Percentiles rank a stretch among this genome's conserved stretches.
Conservation (phyloP, 306 rosid species). For the Glycine soja region DNA sequence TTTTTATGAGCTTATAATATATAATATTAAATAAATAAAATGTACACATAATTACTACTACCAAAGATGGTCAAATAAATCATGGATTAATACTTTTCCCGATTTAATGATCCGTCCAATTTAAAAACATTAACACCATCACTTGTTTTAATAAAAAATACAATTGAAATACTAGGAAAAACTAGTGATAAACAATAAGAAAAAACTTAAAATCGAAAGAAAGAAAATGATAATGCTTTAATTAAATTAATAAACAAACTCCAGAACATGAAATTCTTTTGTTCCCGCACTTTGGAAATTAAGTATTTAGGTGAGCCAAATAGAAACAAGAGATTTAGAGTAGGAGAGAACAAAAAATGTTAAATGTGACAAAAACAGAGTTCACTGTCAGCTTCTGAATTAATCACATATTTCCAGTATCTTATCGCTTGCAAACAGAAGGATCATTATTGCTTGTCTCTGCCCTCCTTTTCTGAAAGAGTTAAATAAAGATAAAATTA, state of each 20-base stretch:
- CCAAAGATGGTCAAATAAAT: background rate
- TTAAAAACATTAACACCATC: background rate
- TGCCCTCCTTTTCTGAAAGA: slow-evolving; percentile 50
- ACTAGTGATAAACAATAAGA: background rate
- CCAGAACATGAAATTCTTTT: background rate
- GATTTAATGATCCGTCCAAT: background rate
- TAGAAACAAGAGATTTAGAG: background rate
- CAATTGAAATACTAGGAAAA: background rate
- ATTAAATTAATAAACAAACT: background rate
- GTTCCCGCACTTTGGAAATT: background rate
- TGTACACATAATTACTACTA: background rate
- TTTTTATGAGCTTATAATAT: background rate
- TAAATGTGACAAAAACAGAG: slow-evolving; percentile 23
- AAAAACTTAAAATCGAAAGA: background rate
- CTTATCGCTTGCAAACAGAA: slow-evolving; percentile 42
- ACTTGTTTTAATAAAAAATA: background rate
- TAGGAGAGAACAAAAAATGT: slow-evolving; percentile 27
- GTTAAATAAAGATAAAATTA: background rate
- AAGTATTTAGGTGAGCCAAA: background rate
- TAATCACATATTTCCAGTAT: background rate
- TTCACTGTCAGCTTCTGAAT: slow-evolving; percentile 24
- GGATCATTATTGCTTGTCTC: slow-evolving; percentile 44
- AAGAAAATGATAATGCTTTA: background rate
- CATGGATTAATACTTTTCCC: background rate
- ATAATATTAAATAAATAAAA: no score